These are phyloP conservation scores for Capsicum baccatum DNA, from an alignment of 257 asterid genomes.

Conservation along the genomic window DNA sequence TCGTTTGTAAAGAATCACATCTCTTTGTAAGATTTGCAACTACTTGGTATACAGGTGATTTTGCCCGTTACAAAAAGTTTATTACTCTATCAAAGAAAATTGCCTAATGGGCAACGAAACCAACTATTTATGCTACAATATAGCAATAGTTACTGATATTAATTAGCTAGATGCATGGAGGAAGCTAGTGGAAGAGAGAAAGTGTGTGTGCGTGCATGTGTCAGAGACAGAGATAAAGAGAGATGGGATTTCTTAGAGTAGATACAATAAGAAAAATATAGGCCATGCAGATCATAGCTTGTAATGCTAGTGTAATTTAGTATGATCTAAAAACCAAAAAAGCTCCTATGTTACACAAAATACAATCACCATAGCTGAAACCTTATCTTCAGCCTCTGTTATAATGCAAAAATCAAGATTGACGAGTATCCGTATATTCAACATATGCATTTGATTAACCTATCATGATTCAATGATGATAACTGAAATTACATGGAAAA, in stretches of 20 bases:
- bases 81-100: no score
- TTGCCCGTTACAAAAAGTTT: no score
- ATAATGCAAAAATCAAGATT: not conserved
- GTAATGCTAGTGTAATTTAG: not conserved
- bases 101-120: no score
- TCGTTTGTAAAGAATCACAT: no score
- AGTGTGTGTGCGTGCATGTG: no score
- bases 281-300: not conserved
- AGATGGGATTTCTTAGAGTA: not conserved
- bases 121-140: no score
- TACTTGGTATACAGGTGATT: no score
- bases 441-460: not conserved
- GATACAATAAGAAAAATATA: no score
- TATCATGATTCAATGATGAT: not conserved
- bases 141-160: not conserved
- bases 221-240: not conserved
- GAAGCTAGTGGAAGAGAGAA: not conserved
- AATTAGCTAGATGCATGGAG: not conserved
- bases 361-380: not conserved
- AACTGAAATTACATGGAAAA: not conserved
- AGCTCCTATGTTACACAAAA: conserved; percentile 1
- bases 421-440: not conserved
- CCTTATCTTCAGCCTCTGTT: not conserved
- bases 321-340: not conserved
- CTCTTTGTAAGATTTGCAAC: no score